Evolutionary conservation across 2,329 filamentous ascomycete genomes (phyloP).

Genomic region (Nemania sp.): DNA sequence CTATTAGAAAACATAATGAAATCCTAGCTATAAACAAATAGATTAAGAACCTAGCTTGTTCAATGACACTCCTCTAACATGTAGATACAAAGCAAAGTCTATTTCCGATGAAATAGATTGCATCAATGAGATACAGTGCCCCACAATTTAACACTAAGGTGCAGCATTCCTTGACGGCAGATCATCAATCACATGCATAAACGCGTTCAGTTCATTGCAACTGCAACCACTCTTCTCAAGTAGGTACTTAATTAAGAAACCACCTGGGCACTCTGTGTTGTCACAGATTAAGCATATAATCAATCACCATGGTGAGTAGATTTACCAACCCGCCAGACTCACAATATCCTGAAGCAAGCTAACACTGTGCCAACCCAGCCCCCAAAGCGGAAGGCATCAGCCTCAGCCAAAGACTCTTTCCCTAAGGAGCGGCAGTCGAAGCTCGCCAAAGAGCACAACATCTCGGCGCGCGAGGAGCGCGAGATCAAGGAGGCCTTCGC

Average conservation of each 20-base stretch:
- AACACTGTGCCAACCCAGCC: slow-evolving; percentile 54
- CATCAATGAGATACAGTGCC: slow-evolving; percentile 18
- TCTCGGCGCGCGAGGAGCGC: slow-evolving; percentile 84
- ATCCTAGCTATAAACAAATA: too few species aligned
- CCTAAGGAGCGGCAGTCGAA: slow-evolving; percentile 76
- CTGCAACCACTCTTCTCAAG: too few species aligned
- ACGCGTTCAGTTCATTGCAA: background rate
- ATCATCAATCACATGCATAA: background rate
- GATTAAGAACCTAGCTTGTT: background rate
- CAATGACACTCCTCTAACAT: too few species aligned
- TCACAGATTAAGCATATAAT: background rate
- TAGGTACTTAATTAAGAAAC: background rate
- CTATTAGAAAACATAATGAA: too few species aligned
- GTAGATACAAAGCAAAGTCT: background rate
- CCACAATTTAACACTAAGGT: slow-evolving; percentile 9
- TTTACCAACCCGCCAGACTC: background rate
- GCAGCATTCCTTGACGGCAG: background rate
- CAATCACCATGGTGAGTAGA: slow-evolving; percentile 12
- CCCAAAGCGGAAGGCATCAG: slow-evolving; percentile 62
- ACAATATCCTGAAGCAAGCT: background rate
- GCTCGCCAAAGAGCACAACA: slow-evolving; percentile 91
- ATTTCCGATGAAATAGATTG: too few species aligned
- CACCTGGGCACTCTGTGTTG: background rate
- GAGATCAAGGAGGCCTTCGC: slow-evolving; percentile 93
- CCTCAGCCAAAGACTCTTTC: slow-evolving; percentile 47